Evolutionary conservation across 1,139 yeast species (phyloP).

Genomic region (Kluyveromyces sp.): DNA sequence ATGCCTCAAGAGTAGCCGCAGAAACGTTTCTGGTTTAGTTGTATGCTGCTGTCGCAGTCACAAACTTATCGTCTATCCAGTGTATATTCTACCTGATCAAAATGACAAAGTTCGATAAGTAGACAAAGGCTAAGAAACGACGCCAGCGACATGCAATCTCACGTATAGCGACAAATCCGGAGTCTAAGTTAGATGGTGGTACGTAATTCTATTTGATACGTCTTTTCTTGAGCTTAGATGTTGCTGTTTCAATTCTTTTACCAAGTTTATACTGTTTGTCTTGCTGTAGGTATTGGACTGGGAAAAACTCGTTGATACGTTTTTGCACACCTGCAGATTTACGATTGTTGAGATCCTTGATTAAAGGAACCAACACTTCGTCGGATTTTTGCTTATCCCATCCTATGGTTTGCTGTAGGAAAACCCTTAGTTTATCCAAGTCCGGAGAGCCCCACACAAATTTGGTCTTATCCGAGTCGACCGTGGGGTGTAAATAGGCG

Average conservation of each 20-base stretch:
- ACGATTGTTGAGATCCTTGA: slow-evolving; percentile 65
- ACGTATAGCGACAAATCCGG: background rate
- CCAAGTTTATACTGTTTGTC: slow-evolving; percentile 46
- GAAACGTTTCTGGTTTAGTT: too few relatives aligned
- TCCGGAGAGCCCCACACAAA: slow-evolving; percentile 92
- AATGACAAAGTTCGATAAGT: too few relatives aligned
- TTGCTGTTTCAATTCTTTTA: slow-evolving; percentile 54
- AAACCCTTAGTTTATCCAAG: slow-evolving; percentile 68
- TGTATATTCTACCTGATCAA: too few relatives aligned
- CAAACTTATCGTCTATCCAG: too few relatives aligned
- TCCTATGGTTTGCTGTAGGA: slow-evolving; percentile 63
- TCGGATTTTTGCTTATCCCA: slow-evolving; percentile 78
- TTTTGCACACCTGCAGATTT: slow-evolving; percentile 49
- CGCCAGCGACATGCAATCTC: background rate
- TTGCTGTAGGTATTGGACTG: slow-evolving; percentile 36
- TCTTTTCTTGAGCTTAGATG: slow-evolving; percentile 40
- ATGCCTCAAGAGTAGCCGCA: too few relatives aligned
- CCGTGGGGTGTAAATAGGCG: slow-evolving; percentile 76
- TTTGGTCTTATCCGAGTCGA: slow-evolving; percentile 67
- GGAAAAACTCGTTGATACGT: slow-evolving; percentile 54
- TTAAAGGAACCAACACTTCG: slow-evolving; percentile 82
- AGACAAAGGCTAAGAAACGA: background rate
- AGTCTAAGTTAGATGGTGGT: background rate
- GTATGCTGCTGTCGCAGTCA: too few relatives aligned
- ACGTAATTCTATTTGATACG: slow-evolving; percentile 10